These are phyloP conservation scores for Coniochaeta prunicola DNA, from an alignment of 2,329 filamentous ascomycete species.

Conservation along the genomic window DNA sequence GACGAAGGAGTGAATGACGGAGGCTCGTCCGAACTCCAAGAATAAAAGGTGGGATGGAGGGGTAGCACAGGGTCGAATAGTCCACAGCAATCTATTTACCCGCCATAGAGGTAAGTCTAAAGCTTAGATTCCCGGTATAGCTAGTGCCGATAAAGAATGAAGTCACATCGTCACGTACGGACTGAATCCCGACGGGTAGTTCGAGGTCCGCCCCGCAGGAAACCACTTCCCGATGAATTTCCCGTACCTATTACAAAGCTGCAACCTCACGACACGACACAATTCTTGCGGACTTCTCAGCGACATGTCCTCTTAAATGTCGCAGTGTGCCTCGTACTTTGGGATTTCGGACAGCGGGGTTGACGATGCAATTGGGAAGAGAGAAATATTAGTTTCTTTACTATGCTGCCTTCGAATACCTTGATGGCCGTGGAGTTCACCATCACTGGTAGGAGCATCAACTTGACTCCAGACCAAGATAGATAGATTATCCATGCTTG, in stretches of 20 bases:
- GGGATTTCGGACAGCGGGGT: no score
- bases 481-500: no score
- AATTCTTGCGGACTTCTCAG: not conserved
- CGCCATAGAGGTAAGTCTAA: not conserved
- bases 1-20: not conserved
- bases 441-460: no score
- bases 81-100: not conserved
- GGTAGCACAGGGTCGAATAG: not conserved
- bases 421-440: no score
- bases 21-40: not conserved
- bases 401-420: no score
- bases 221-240: no score
- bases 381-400: no score
- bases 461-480: no score
- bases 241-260: not conserved
- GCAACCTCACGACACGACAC: not conserved
- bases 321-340: no score
- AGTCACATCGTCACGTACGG: not conserved
- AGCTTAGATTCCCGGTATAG: not conserved
- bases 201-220: not conserved
- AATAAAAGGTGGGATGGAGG: not conserved
- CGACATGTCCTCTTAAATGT: not conserved
- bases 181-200: not conserved
- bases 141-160: not conserved
- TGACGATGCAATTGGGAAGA: no score